phyloP scores from a whole-genome alignment of 495 filamentous ascomycete species.

The Peziza echinospora region DNA sequence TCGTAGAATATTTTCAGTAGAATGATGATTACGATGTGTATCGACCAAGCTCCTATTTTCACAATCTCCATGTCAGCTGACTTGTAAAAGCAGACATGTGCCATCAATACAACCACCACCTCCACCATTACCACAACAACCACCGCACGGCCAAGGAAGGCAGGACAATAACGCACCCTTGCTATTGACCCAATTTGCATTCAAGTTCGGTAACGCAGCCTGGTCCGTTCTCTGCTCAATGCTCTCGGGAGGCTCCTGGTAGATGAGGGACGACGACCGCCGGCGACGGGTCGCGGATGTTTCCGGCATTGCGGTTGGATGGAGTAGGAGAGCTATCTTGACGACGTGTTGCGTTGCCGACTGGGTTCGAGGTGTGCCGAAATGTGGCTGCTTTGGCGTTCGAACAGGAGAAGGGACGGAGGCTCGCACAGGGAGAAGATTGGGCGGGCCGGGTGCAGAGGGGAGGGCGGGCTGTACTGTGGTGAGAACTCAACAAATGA shows the following conservation, averaged over 20 bases:
- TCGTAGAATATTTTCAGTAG: constrained; percentile 86
- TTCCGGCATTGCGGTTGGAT: constrained; percentile 20
- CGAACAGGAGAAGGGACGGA: no score
- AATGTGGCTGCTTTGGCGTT: no score
- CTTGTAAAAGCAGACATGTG: not conserved
- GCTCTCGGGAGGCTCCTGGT: constrained; percentile 82
- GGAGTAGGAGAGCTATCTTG: constrained; percentile 18
- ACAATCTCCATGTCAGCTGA: no score
- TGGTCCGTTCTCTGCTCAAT: constrained; percentile 93
- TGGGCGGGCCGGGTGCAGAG: no score
- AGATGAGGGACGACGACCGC: constrained; percentile 87
- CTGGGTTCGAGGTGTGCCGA: no score
- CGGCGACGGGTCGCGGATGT: constrained; percentile 42
- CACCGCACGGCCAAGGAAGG: not conserved
- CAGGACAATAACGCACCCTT: constrained; percentile 71
- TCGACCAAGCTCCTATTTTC: constrained; percentile 71
- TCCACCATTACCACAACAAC: not conserved
- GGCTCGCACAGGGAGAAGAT: no score
- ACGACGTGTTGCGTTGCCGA: no score
- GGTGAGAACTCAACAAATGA: no score
- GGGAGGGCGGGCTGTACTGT: no score
- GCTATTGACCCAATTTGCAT: constrained; percentile 95
- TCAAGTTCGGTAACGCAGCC: constrained; percentile 79
- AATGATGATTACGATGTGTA: constrained; percentile 79
- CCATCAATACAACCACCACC: not conserved